Evolutionary conservation across 768 basidiomycete genomes (phyloP).

Genomic region (Coprinopsis sp.): DNA sequence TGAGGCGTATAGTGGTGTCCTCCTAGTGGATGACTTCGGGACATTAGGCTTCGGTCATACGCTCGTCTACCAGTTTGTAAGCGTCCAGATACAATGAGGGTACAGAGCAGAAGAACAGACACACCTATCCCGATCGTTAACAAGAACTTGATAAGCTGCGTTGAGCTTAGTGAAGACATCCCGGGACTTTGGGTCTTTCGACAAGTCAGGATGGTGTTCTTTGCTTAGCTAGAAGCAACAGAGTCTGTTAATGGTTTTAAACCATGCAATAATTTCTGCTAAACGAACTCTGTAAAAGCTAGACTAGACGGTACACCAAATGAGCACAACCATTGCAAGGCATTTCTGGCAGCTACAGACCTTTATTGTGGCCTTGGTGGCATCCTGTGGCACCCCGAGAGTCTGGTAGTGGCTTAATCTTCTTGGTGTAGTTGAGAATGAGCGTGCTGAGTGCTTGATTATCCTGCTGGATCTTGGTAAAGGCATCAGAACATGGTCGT

Average conservation of each 20-base stretch:
- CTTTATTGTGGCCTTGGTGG: slow-evolving; percentile 41
- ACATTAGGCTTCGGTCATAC: slow-evolving; percentile 39
- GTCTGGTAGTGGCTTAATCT: slow-evolving; percentile 34
- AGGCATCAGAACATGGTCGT: not conserved
- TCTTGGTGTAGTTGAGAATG: slow-evolving; percentile 22
- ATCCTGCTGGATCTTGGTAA: not conserved
- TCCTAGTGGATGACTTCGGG: slow-evolving; percentile 18
- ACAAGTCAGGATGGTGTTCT: slow-evolving; percentile 45
- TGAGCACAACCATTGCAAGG: not conserved
- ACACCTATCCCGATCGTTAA: slow-evolving; percentile 41
- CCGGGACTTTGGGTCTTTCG: slow-evolving; percentile 36
- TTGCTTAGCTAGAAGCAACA: slow-evolving; percentile 35
- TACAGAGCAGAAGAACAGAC: not conserved
- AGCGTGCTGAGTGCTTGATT: not conserved
- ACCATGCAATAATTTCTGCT: not conserved
- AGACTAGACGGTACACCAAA: slow-evolving; percentile 23
- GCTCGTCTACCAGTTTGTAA: slow-evolving; percentile 28
- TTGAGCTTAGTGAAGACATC: slow-evolving; percentile 35
- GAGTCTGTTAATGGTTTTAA: not conserved
- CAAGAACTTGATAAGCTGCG: slow-evolving; percentile 42
- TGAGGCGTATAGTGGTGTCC: slow-evolving; percentile 19
- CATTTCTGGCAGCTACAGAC: slow-evolving; percentile 15
- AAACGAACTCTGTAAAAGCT: slow-evolving; percentile 36
- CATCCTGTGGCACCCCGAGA: slow-evolving; percentile 32
- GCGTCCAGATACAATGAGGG: not conserved